Conservation (phyloP, 225 moss, liverwort and hornwort genomes). For the Bryum argenteum region DNA sequence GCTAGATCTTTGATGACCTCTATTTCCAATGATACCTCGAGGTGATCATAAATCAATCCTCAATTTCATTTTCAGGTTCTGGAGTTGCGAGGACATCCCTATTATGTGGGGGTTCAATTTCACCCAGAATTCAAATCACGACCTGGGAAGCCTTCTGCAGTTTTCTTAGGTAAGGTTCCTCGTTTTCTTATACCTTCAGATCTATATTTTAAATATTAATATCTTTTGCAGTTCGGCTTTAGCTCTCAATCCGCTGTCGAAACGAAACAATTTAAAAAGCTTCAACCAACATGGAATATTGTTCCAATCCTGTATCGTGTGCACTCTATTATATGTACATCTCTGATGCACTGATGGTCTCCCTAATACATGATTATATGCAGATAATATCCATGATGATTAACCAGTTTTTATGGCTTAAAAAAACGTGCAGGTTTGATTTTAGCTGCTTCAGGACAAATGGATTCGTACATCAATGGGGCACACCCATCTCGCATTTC, state of each 20-base stretch:
- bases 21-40: constrained; percentile 2
- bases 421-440: constrained; percentile 57
- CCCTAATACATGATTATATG: not conserved
- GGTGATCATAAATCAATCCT: not conserved
- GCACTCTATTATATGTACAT: not conserved
- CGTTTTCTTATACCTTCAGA: not conserved
- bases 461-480: constrained; percentile 59
- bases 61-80: constrained; percentile 56
- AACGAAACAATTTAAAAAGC: not conserved
- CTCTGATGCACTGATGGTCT: not conserved
- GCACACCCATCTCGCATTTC: constrained; percentile 16
- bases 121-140: constrained; percentile 97
- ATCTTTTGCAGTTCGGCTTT: constrained; percentile 9
- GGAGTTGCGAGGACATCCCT: constrained; percentile 82
- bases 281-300: not conserved
- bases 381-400: not conserved
- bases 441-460: constrained; percentile 74
- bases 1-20: constrained; percentile 2
- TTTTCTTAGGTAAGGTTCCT: constrained; percentile 66
- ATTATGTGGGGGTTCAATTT: constrained; percentile 87
- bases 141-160: constrained; percentile 89
- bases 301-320: not conserved
- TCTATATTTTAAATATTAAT: not conserved
- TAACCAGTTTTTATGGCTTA: constrained; percentile 21
- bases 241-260: constrained; percentile 1